Evolutionary conservation across 805 yeast genomes (phyloP).

Genomic region (Saccharomycopsis synnaedendra): DNA sequence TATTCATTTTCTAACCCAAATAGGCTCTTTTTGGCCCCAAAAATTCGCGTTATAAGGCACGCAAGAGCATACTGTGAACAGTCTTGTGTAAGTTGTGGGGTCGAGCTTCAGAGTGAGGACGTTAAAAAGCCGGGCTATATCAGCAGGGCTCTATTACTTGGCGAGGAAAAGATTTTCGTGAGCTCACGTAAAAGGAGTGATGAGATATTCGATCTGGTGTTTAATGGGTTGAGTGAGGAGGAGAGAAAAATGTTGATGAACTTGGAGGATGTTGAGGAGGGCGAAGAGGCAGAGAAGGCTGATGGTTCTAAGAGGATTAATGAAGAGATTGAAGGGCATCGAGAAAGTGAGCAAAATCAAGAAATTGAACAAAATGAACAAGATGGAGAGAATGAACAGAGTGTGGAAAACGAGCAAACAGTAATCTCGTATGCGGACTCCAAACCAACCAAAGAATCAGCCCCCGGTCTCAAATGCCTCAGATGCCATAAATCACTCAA

Average conservation of each 20-base stretch:
- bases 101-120: conserved; percentile 33
- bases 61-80: background rate
- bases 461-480: background rate
- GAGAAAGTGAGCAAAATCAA: conserved; percentile 11
- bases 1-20: no score
- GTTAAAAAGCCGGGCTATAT: conserved; percentile 30
- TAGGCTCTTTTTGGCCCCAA: no score
- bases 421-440: background rate
- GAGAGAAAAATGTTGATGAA: background rate
- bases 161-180: background rate
- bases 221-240: conserved; percentile 6
- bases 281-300: conserved; percentile 1
- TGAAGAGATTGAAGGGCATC: conserved; percentile 9
- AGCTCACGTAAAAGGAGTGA: conserved; percentile 1
- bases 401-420: background rate
- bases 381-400: background rate
- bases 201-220: conserved; percentile 1
- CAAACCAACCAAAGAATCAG: background rate
- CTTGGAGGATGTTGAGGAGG: background rate
- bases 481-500: conserved; percentile 3
- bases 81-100: conserved; percentile 48
- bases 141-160: background rate
- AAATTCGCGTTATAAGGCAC: no score
- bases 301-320: background rate
- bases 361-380: background rate